Conservation (phyloP, 1,139 yeast species). For the Saccharomyces hybrid region DNA sequence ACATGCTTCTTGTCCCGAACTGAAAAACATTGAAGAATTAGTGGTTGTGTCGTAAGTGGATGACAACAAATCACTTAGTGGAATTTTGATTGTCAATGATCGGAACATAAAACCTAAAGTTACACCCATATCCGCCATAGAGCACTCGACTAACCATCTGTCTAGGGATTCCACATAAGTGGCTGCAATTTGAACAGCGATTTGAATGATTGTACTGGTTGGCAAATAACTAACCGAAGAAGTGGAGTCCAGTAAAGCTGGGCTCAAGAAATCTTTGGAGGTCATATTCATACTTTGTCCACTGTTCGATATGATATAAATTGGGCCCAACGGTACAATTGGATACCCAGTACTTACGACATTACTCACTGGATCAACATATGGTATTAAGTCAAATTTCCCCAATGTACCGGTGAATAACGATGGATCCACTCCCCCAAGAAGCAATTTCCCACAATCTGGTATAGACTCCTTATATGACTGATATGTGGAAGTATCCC, state of each 20-base stretch:
- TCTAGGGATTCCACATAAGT: slow-evolving; percentile 44
- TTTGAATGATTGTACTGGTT: slow-evolving; percentile 46
- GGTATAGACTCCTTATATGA: neutral
- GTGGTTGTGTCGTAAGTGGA: slow-evolving; percentile 33
- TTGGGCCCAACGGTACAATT: slow-evolving; percentile 47
- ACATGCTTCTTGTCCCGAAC: slow-evolving; percentile 56
- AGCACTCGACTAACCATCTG: slow-evolving; percentile 65
- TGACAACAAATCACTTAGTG: slow-evolving; percentile 44
- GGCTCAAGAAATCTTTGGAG: slow-evolving; percentile 34
- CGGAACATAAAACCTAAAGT: slow-evolving; percentile 50
- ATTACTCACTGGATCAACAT: slow-evolving; percentile 29
- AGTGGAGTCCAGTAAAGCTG: slow-evolving; percentile 59
- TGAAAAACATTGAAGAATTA: slow-evolving; percentile 36
- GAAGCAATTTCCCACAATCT: slow-evolving; percentile 39
- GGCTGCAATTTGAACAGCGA: slow-evolving; percentile 73
- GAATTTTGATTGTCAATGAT: slow-evolving; percentile 44
- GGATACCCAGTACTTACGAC: slow-evolving; percentile 40
- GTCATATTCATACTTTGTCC: slow-evolving; percentile 38
- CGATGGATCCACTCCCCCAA: slow-evolving; percentile 51
- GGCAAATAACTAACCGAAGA: slow-evolving; percentile 52
- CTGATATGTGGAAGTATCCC: slow-evolving; percentile 13
- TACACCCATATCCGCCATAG: slow-evolving; percentile 44
- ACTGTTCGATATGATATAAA: slow-evolving; percentile 40
- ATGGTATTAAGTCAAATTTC: slow-evolving; percentile 44
- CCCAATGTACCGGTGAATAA: slow-evolving; percentile 42